phyloP scores from a whole-genome alignment of 176 grass and related monocot species.

The Oryza punctata region DNA sequence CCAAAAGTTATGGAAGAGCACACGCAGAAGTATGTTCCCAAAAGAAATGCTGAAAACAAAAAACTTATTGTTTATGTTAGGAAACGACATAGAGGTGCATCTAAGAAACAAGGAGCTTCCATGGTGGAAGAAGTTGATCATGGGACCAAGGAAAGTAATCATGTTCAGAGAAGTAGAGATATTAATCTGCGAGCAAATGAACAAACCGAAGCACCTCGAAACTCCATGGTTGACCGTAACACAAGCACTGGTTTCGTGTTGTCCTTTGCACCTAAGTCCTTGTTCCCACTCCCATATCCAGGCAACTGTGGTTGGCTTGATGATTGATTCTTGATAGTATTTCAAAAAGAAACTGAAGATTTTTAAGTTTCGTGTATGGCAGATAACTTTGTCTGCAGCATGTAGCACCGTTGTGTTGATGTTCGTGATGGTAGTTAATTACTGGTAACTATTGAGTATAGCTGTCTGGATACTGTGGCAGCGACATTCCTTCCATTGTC shows the following conservation, averaged over 20 bases:
- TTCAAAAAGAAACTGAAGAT: not conserved
- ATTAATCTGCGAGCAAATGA: not conserved
- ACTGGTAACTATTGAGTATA: not conserved
- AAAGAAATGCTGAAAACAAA: too few relatives aligned
- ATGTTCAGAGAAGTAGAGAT: not conserved
- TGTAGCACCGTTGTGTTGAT: conserved; percentile 1
- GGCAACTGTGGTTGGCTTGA: not conserved
- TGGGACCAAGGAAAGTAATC: not conserved
- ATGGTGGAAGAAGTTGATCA: not conserved
- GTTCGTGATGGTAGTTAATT: not conserved
- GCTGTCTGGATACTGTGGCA: not conserved
- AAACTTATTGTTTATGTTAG: not conserved
- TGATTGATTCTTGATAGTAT: not conserved
- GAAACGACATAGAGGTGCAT: not conserved
- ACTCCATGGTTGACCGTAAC: not conserved
- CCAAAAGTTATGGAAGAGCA: not conserved
- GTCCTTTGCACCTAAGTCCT: not conserved
- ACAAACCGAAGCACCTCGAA: not conserved
- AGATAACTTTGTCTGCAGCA: not conserved
- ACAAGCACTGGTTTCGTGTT: not conserved
- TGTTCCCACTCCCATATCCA: not conserved
- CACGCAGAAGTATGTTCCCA: too few relatives aligned
- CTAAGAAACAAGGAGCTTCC: not conserved
- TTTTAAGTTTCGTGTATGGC: not conserved
- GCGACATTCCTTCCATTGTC: not conserved